phyloP scores from a whole-genome alignment of 2,329 filamentous ascomycete genomes.

The Colletotrichum higginsianum region DNA sequence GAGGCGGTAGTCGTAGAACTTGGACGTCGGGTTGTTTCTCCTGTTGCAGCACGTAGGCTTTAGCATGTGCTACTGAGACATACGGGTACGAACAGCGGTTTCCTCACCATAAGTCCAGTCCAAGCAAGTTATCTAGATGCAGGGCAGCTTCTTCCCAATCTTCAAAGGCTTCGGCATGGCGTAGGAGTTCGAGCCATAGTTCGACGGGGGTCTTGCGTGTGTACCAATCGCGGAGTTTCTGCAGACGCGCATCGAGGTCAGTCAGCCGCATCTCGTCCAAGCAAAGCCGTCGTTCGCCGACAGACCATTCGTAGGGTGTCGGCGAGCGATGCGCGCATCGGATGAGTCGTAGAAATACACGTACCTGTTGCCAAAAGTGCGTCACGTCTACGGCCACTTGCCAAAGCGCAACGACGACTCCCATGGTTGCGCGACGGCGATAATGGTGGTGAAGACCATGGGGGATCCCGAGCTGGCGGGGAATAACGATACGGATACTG shows the following conservation, averaged over 20 bases:
- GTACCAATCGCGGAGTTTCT: conserved; percentile 81
- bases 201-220: conserved; percentile 74
- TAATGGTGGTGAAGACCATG: conserved; percentile 35
- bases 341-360: conserved; percentile 39
- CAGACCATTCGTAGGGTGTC: not conserved
- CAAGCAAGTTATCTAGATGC: conserved; percentile 85
- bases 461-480: conserved; percentile 35
- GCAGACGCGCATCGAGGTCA: conserved; percentile 37
- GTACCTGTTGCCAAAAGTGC: conserved; percentile 74
- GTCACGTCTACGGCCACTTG: conserved; percentile 73
- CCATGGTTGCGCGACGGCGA: conserved; percentile 52
- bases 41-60: conserved; percentile 57
- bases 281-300: not conserved
- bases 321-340: not conserved
- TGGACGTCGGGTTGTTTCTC: conserved; percentile 85
- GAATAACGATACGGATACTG: conserved; percentile 33
- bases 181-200: conserved; percentile 76
- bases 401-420: conserved; percentile 65
- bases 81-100: not conserved
- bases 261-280: conserved; percentile 25
- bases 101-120: conserved; percentile 82
- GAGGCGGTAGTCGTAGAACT: conserved; percentile 88
- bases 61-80: conserved; percentile 40
- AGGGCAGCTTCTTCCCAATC: conserved; percentile 91
- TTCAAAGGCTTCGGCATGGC: conserved; percentile 79